Percentiles rank a stretch among this genome's conserved stretches.
phyloP scores from a whole-genome alignment of 306 rosid genomes.

The Trifolium subterraneum region DNA sequence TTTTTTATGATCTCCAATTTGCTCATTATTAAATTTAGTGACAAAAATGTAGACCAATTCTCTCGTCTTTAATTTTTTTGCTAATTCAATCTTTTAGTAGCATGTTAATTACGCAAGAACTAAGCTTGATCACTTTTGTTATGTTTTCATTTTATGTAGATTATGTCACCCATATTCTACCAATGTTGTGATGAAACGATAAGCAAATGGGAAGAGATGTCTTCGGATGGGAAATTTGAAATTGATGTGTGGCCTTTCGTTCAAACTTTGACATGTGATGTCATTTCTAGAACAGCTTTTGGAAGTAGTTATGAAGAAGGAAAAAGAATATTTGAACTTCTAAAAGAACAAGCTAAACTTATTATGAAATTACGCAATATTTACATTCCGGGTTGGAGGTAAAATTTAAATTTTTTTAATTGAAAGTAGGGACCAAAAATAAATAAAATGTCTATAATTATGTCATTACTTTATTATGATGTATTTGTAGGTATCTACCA shows the following conservation, averaged over 20 bases:
- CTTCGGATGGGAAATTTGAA: slow-evolving; percentile 42
- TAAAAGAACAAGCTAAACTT: slow-evolving; percentile 37
- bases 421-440: not conserved
- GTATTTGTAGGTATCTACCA: slow-evolving; percentile 49
- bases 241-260: slow-evolving; percentile 51
- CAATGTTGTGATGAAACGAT: slow-evolving; percentile 41
- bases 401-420: not conserved
- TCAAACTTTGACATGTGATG: slow-evolving; percentile 42
- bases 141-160: slow-evolving; percentile 19
- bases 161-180: slow-evolving; percentile 32
- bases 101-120: not conserved
- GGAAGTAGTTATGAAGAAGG: slow-evolving; percentile 63
- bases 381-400: slow-evolving; percentile 66
- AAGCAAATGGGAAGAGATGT: slow-evolving; percentile 46
- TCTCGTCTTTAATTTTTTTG: not conserved
- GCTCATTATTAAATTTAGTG: not conserved
- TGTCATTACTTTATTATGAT: not conserved
- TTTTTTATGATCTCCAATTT: not conserved
- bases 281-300: slow-evolving; percentile 51
- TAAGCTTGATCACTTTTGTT: not conserved
- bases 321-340: slow-evolving; percentile 49
- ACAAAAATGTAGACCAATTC: not conserved
- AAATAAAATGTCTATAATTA: too few species aligned
- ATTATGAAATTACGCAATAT: not conserved
- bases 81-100: not conserved